Base-by-base conservation (phyloP, 768 basidiomycete genomes). In the Lenzites betulinus region DNA sequence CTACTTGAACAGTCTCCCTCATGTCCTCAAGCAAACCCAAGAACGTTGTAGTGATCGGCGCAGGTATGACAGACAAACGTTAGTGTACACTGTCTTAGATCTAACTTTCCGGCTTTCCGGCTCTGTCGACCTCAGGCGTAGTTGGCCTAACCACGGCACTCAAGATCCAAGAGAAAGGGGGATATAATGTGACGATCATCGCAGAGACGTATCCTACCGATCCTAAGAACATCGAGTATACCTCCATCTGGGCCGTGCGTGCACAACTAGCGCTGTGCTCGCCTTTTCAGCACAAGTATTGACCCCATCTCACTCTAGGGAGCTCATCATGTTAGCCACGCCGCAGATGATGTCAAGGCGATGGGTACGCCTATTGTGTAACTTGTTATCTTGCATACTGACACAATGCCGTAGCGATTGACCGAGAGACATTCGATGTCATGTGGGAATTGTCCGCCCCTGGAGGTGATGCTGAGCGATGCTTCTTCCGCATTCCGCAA, bases 171-270 rank as follows among this genome's bases (percentile, higher is more conserved):
- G 83, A 88, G 64, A 77, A 76, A 16, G 83, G 83, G 9, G 78
- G 75, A 5, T 88, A 89, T 67, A 73, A 75, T 3, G 90, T 93
- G 18, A 84, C 83, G 1, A 78, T 94, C 52, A 73, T 93, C 12
- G 87, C 92, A 0, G 89, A 91, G 52, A 76, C 79, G 1, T 77
- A 92, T 41, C 91, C 92, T 0, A 85, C 79, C 39, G 92, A 93
- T 70, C 80, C 83, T 1, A 87, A 87, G 73, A 80, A 78, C n/a
- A 86, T 88, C 69, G 79, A 80, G 54, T 93, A 90, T 66, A 90
- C 92, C 2, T 90, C 89, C 70, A 83, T 83, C 35, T 93, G 92
- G 92, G 92, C 92, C 38, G 92, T 90, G 63, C 64, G 87, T 77
- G 28, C n/a, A n/a, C n/a, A n/a, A 33, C 30, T 4, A 33, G 1